These are phyloP conservation scores for Avena sativa DNA, from an alignment of 176 grass and related monocot species.

Conservation along the genomic window DNA sequence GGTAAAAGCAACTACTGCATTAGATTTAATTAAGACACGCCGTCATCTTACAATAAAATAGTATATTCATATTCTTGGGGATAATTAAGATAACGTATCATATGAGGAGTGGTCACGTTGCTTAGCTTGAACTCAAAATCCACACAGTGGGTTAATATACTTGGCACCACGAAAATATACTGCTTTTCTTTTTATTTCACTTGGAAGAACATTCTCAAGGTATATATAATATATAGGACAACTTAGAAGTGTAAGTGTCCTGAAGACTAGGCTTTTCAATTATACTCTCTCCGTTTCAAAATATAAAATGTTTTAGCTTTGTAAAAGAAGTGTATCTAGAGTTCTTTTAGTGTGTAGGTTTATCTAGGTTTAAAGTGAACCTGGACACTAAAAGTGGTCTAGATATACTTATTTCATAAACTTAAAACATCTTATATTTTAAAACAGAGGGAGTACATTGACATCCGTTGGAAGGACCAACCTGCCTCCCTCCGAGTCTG, in stretches of 20 bases:
- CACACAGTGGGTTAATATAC: not conserved
- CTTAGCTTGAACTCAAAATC: constrained; percentile 33
- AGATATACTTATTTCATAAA: too few relatives aligned
- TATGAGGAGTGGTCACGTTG: constrained; percentile 32
- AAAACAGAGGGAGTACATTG: not conserved
- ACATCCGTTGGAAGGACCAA: constrained; percentile 36
- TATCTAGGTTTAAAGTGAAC: too few relatives aligned
- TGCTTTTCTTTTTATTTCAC: constrained; percentile 13
- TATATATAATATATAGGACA: not conserved
- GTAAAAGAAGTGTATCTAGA: too few relatives aligned
- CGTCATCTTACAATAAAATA: not conserved
- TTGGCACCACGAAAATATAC: not conserved
- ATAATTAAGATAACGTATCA: constrained; percentile 15
- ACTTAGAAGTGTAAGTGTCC: constrained; percentile 29
- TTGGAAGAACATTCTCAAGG: not conserved
- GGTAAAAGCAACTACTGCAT: not conserved
- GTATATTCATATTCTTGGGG: constrained; percentile 21
- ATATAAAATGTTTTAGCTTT: too few relatives aligned
- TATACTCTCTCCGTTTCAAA: not conserved
- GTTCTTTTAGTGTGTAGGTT: too few relatives aligned
- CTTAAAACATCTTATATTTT: too few relatives aligned
- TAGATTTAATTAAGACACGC: not conserved
- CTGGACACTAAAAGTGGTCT: too few relatives aligned
- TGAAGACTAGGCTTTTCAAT: constrained; percentile 38
- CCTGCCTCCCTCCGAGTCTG: constrained; percentile 28